Evolutionary conservation across 192 early-diverging fungal species (phyloP).

Genomic region (Diversispora epigaea): DNA sequence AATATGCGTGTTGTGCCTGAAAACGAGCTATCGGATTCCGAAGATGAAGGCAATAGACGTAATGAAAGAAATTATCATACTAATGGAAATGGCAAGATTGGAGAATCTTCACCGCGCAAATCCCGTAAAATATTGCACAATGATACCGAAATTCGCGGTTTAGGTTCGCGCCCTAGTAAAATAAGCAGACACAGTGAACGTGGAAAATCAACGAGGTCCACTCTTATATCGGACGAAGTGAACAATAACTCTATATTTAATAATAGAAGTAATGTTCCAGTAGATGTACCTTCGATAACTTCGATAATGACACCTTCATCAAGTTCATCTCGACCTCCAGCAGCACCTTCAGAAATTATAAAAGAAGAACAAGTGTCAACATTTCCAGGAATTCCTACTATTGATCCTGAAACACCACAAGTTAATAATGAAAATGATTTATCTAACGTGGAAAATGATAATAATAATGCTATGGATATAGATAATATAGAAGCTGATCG

Average conservation of each 20-base stretch:
- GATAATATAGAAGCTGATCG: neutral
- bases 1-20: constrained; percentile 68
- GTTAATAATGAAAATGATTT: neutral
- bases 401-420: neutral
- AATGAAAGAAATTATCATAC: constrained; percentile 30
- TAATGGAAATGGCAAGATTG: constrained; percentile 3
- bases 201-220: neutral
- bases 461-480: constrained; percentile 3
- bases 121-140: constrained; percentile 1
- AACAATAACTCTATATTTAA: neutral
- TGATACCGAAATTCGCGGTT: neutral
- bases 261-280: neutral
- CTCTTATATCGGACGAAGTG: neutral
- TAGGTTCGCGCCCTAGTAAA: neutral
- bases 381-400: neutral
- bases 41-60: constrained; percentile 61
- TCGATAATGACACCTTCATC: constrained; percentile 10
- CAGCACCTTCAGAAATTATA: neutral
- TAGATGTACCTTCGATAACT: constrained; percentile 11
- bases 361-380: neutral
- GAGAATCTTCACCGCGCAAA: constrained; percentile 17
- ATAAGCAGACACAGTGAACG: neutral
- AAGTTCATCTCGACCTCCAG: neutral
- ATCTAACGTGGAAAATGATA: neutral
- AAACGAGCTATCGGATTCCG: constrained; percentile 76